Conservation (phyloP, 805 yeast species). For the Suhomyces sp. region DNA sequence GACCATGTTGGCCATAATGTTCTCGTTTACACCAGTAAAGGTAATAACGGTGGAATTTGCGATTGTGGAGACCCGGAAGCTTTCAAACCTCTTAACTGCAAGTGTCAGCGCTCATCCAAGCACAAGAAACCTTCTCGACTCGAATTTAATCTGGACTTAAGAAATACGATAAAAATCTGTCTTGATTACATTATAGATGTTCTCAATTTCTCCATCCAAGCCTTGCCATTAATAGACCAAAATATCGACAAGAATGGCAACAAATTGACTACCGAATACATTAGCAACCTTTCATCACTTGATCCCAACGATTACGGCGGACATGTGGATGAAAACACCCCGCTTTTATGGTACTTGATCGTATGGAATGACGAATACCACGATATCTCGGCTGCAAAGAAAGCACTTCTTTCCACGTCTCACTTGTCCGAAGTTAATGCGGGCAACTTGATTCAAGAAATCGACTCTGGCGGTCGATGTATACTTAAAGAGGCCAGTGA, state of each 20-base stretch:
- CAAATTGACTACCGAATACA: constrained; percentile 20
- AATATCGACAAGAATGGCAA: constrained; percentile 22
- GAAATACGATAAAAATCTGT: constrained; percentile 29
- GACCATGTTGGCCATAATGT: constrained; percentile 72
- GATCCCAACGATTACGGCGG: constrained; percentile 33
- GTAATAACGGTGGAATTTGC: constrained; percentile 57
- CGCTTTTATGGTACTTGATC: constrained; percentile 44
- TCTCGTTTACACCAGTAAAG: constrained; percentile 47
- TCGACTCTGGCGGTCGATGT: constrained; percentile 53
- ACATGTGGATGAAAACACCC: constrained; percentile 31
- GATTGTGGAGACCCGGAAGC: constrained; percentile 75
- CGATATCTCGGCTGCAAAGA: constrained; percentile 53
- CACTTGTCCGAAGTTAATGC: constrained; percentile 28
- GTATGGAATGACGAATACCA: constrained; percentile 84
- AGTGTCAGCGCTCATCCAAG: constrained; percentile 21
- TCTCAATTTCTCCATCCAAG: constrained; percentile 35
- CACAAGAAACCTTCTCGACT: constrained; percentile 9
- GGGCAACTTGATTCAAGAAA: constrained; percentile 37
- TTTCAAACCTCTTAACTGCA: constrained; percentile 57
- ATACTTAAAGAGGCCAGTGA: constrained; percentile 37
- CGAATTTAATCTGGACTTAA: constrained; percentile 19
- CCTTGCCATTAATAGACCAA: constrained; percentile 41
- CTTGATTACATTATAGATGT: constrained; percentile 48
- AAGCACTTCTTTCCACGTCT: constrained; percentile 41
- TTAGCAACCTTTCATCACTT: constrained; percentile 28